Evolutionary conservation across 139 green algal genomes (phyloP).

Genomic region (Chlamydomonas incerta): DNA sequence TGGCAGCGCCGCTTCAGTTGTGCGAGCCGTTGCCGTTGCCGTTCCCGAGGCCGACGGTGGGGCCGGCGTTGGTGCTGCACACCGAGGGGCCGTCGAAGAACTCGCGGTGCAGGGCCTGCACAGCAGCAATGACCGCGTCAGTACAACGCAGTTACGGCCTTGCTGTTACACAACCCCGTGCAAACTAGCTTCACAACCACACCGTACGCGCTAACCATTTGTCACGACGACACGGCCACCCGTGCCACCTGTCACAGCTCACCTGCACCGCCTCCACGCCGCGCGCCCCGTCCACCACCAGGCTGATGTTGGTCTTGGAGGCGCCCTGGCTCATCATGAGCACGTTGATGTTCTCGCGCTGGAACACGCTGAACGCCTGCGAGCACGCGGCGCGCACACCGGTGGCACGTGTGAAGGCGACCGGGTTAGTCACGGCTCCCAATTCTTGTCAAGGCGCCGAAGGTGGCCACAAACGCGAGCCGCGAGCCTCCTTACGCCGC

Average conservation of each 20-base stretch:
- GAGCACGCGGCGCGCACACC: too few species aligned
- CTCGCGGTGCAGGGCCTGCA: conserved; percentile 72
- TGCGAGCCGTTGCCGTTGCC: neutral
- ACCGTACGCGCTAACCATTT: too few species aligned
- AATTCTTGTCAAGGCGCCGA: too few species aligned
- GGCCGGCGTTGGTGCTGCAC: neutral
- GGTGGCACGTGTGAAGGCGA: too few species aligned
- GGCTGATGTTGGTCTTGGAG: conserved; percentile 90
- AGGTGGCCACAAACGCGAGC: too few species aligned
- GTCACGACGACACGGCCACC: too few species aligned
- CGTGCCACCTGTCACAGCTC: too few species aligned
- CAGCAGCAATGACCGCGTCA: conserved; percentile 37
- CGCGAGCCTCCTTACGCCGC: too few species aligned
- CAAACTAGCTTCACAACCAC: too few species aligned
- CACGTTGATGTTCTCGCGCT: conserved; percentile 76
- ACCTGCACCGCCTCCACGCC: conserved; percentile 64
- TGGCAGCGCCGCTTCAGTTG: neutral
- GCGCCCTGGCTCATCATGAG: conserved; percentile 92
- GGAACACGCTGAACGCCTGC: conserved; percentile 64
- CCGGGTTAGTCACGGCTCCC: too few species aligned
- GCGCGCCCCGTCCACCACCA: conserved; percentile 78
- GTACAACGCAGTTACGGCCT: too few species aligned
- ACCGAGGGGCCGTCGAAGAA: conserved; percentile 41
- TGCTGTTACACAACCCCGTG: too few species aligned
- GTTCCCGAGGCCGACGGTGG: neutral